Conservation (phyloP, 805 yeast genomes). For the Ogataea wickerhamii region DNA sequence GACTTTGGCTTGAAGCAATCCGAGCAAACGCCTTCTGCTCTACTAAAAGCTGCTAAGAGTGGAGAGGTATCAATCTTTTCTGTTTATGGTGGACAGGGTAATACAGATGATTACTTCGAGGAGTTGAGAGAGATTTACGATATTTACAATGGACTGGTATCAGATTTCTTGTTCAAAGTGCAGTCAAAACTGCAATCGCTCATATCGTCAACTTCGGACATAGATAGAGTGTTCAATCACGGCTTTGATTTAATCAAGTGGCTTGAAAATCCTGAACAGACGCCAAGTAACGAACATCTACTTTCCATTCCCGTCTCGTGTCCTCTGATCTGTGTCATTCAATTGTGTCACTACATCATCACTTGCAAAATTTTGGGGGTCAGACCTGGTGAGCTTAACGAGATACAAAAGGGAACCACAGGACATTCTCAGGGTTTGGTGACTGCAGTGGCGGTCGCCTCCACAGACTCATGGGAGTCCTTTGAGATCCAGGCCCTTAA, state of each 20-base stretch:
- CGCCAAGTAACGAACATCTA: slow-evolving; percentile 87
- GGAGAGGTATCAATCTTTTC: slow-evolving; percentile 67
- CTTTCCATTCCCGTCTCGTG: slow-evolving; percentile 91
- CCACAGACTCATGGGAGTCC: slow-evolving; percentile 79
- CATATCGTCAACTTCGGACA: slow-evolving; percentile 68
- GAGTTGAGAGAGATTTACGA: slow-evolving; percentile 85
- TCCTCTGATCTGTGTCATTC: slow-evolving; percentile 96
- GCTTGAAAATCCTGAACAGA: slow-evolving; percentile 79
- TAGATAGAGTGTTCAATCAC: slow-evolving; percentile 86
- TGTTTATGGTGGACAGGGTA: slow-evolving; percentile 98
- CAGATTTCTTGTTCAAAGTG: slow-evolving; percentile 66
- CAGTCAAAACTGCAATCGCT: slow-evolving; percentile 65
- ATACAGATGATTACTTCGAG: slow-evolving; percentile 94
- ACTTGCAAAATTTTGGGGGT: slow-evolving; percentile 81
- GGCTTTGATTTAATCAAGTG: slow-evolving; percentile 87
- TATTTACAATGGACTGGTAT: slow-evolving; percentile 69
- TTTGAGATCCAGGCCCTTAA: slow-evolving; percentile 69
- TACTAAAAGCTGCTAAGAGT: slow-evolving; percentile 60
- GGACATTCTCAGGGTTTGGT: slow-evolving; percentile 92
- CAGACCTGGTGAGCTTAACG: slow-evolving; percentile 84
- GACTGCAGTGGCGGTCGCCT: slow-evolving; percentile 87
- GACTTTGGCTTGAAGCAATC: slow-evolving; percentile 19
- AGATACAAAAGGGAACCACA: slow-evolving; percentile 66
- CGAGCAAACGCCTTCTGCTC: slow-evolving; percentile 28
- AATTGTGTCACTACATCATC: slow-evolving; percentile 87